Evolutionary conservation across 495 filamentous ascomycete species (phyloP).

Genomic region (Apodospora peruviana): DNA sequence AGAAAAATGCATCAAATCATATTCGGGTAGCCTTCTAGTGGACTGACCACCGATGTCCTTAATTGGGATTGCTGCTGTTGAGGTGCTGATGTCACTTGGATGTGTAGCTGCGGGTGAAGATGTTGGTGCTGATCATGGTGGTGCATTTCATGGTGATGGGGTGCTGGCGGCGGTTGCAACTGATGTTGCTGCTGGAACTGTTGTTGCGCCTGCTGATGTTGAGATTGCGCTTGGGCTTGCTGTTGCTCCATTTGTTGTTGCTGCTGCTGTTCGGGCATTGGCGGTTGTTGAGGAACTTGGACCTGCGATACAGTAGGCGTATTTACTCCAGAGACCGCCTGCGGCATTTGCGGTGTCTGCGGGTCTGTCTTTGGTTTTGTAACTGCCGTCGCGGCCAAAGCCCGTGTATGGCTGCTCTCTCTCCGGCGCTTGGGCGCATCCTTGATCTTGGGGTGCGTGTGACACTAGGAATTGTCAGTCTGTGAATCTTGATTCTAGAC

Average conservation of each 20-base stretch:
- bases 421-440: constrained; percentile 66
- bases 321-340: constrained; percentile 26
- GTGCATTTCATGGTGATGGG: constrained; percentile 18
- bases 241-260: constrained; percentile 14
- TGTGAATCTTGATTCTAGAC: neutral
- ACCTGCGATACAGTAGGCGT: constrained; percentile 30
- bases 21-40: constrained; percentile 30
- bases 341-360: constrained; percentile 38
- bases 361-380: constrained; percentile 35
- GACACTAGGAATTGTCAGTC: constrained; percentile 46
- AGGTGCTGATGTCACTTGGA: constrained; percentile 10
- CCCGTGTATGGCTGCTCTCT: constrained; percentile 51
- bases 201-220: constrained; percentile 12
- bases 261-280: constrained; percentile 13
- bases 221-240: constrained; percentile 20
- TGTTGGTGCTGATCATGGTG: constrained; percentile 7
- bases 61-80: constrained; percentile 13
- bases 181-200: constrained; percentile 1
- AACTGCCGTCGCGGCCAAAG: constrained; percentile 26
- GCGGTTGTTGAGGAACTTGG: constrained; percentile 21
- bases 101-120: constrained; percentile 15
- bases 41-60: constrained; percentile 17
- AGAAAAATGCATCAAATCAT: constrained; percentile 34
- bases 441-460: constrained; percentile 68
- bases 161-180: constrained; percentile 14